Percentiles rank a stretch among this genome's conserved stretches.
Evolutionary conservation across 306 rosid genomes (phyloP).

Genomic region (Gastrolobium bilobum): DNA sequence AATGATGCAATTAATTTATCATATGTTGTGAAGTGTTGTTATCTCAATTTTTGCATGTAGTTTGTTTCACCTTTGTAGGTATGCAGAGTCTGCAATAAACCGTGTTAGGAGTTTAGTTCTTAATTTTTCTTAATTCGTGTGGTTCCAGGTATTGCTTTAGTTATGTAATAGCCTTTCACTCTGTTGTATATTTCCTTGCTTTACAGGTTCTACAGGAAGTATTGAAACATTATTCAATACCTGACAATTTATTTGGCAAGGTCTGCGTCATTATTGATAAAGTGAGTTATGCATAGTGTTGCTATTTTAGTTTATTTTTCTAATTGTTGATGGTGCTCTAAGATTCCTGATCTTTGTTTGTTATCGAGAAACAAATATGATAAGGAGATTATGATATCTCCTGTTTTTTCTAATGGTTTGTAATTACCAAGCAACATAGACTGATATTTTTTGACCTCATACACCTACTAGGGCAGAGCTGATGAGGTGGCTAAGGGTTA

Average conservation of each 20-base stretch:
- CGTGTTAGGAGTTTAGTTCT: background rate
- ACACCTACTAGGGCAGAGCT: no score
- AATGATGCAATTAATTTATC: constrained; percentile 22
- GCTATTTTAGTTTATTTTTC: constrained; percentile 39
- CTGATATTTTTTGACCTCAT: background rate
- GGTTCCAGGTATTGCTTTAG: constrained; percentile 43
- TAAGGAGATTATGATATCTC: constrained; percentile 30
- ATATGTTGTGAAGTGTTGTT: constrained; percentile 23
- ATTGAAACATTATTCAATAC: constrained; percentile 72
- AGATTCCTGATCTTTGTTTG: constrained; percentile 35
- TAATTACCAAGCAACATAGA: constrained; percentile 18
- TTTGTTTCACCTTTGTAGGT: constrained; percentile 21
- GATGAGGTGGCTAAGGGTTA: no score
- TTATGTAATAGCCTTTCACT: constrained; percentile 10
- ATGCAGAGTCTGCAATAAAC: constrained; percentile 16
- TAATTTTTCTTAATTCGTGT: constrained; percentile 26
- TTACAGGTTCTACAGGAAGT: constrained; percentile 92
- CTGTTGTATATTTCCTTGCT: constrained; percentile 39
- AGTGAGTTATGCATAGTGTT: constrained; percentile 61
- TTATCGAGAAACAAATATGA: constrained; percentile 32
- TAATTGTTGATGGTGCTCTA: constrained; percentile 32
- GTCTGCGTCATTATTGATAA: constrained; percentile 96
- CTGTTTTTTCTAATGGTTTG: constrained; percentile 12
- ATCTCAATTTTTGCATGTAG: constrained; percentile 27
- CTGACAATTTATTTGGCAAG: constrained; percentile 83